phyloP scores from a whole-genome alignment of 192 early-diverging fungal genomes.

The Pecoramyces ruminantium region DNA sequence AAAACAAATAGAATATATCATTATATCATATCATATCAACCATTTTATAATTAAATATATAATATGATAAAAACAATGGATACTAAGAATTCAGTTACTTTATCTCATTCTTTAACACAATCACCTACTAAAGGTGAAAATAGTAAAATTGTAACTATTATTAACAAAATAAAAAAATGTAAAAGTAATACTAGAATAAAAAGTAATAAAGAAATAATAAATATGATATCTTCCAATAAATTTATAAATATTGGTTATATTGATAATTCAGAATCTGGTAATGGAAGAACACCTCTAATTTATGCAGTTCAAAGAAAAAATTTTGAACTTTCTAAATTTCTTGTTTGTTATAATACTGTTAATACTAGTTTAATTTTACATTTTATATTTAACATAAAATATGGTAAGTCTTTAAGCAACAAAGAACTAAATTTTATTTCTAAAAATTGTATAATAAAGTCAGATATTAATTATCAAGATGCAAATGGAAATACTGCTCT shows the following conservation, averaged over 20 bases:
- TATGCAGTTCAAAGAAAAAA: neutral
- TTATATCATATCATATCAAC: no score
- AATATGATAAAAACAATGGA: no score
- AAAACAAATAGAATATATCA: no score
- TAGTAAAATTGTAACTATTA: neutral
- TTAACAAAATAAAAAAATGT: neutral
- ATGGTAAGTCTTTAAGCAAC: neutral
- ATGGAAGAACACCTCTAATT: neutral
- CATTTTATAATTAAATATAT: no score
- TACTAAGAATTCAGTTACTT: no score
- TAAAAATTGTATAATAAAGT: neutral
- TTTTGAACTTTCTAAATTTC: neutral
- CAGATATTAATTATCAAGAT: neutral
- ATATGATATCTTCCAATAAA: neutral
- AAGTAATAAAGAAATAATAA: neutral
- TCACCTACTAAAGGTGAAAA: neutral
- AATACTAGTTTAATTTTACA: neutral
- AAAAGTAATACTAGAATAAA: neutral
- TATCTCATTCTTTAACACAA: neutral
- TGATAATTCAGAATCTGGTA: neutral
- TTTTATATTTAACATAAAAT: neutral
- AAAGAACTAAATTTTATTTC: neutral
- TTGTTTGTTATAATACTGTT: neutral
- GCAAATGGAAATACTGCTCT: neutral
- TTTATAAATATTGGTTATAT: neutral